Evolutionary conservation across 371 early-diverging fungal genomes (phyloP), one percentile per base, ranked within the genome.

Genomic region (Mucor racemosus): DNA sequence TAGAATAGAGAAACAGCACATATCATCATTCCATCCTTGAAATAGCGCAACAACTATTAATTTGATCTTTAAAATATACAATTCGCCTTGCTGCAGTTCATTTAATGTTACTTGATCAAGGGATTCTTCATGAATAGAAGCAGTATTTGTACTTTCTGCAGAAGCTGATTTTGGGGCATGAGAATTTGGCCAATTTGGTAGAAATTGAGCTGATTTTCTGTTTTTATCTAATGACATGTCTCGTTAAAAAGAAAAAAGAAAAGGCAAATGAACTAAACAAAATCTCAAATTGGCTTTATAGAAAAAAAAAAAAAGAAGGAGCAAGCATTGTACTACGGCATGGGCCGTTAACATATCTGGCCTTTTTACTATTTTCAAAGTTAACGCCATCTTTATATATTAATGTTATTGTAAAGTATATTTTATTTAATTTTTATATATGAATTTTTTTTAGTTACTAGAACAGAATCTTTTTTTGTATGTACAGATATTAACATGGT

Each of bases 1-100:
- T 35, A 81, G 69, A 34, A 81, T 67, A 26, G 76, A 69, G 55
- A 78, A 81, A 55, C 81, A 81, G 59, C 81, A 81, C 77, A 81
- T 78, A 62, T 81, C 79, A 64, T 81, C 81, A 36, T 81, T 69
- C 81, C 81, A 81, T 1, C 80, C 81, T 75, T 81, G 79, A 67
- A 81, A 81, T 15, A 81, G 65, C 6, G 72, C 73, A 40, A 81
- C 60, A 33, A 67, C 71, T 33, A 78, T 76, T n/a, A 73, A 63
- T 34, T 77, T 71, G 9, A 80, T 69, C 61, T 80, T 73, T 17
- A 77, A 54, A 58, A 80, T 80, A 60, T 80, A 80, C 13, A 80
- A 63, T 14, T 74, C 69, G 26, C 80, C 80, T 64, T 78, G 81
- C 42, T 67, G 65, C 7, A 81, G 64, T 17, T 76, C 62, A 50